phyloP scores from a whole-genome alignment of 2,329 filamentous ascomycete genomes.

The Stemphylium beticola region DNA sequence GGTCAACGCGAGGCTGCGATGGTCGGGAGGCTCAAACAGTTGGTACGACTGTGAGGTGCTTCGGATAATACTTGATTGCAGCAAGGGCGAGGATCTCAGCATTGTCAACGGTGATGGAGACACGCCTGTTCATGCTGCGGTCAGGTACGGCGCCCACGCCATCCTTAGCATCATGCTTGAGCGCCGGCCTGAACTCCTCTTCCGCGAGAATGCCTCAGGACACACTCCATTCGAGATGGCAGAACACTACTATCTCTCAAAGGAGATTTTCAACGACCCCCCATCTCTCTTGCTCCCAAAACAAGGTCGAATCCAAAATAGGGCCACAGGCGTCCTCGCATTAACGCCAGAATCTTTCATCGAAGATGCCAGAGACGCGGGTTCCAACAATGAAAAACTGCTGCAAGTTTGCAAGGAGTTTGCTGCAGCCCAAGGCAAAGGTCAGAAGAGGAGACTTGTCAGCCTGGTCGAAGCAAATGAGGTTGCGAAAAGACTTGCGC shows the following conservation, averaged over 20 bases:
- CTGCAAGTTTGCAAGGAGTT: conserved; percentile 48
- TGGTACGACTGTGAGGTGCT: conserved; percentile 13
- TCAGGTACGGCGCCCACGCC: conserved; percentile 50
- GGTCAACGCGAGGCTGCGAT: conserved; percentile 8
- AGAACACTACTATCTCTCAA: conserved; percentile 59
- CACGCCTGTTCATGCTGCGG: conserved; percentile 66
- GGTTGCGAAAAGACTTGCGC: conserved; percentile 62
- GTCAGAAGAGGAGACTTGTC: conserved; percentile 60
- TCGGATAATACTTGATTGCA: conserved; percentile 41
- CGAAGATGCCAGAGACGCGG: conserved; percentile 4
- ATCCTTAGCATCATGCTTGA: conserved; percentile 58
- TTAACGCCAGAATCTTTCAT: conserved; percentile 28
- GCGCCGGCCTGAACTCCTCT: conserved; percentile 64
- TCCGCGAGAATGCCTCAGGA: conserved; percentile 77
- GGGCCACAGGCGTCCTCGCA: not conserved
- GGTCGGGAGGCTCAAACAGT: not conserved
- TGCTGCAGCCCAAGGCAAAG: conserved; percentile 30
- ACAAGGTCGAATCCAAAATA: not conserved
- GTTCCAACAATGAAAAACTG: conserved; percentile 29
- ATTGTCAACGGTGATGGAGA: conserved; percentile 70
- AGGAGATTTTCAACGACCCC: conserved; percentile 31
- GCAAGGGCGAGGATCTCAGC: conserved; percentile 57
- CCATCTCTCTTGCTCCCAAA: conserved; percentile 10
- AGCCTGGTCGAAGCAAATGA: conserved; percentile 66
- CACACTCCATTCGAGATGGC: conserved; percentile 74